phyloP scores from a whole-genome alignment of 75 land plant genomes.

The Cupressus sempervirens region DNA sequence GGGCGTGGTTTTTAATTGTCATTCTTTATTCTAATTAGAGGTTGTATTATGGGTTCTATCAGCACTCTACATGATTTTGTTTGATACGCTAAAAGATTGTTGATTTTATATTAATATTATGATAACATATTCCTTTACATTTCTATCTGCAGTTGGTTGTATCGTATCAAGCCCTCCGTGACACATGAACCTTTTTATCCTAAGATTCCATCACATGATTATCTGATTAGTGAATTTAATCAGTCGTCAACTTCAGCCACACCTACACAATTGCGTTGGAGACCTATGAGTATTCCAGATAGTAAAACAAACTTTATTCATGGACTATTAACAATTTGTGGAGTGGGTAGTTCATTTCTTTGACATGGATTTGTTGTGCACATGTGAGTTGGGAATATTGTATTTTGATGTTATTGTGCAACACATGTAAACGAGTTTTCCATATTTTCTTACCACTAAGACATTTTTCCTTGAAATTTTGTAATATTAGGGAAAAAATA shows the following conservation, averaged over 20 bases:
- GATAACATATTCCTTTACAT: not conserved
- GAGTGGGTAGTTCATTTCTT: too few species aligned
- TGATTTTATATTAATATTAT: not conserved
- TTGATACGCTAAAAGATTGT: not conserved
- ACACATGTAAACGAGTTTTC: not conserved
- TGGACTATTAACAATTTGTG: too few species aligned
- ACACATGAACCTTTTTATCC: constrained; percentile 89
- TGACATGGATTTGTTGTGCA: too few species aligned
- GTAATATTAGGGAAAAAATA: not conserved
- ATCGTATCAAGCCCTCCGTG: constrained; percentile 95
- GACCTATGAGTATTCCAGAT: too few species aligned
- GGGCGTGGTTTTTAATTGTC: too few species aligned
- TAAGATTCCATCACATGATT: constrained; percentile 45
- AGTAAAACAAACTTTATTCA: too few species aligned
- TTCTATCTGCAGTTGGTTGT: constrained; percentile 73
- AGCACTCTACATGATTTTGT: not conserved
- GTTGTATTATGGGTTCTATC: not conserved
- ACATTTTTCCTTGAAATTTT: not conserved
- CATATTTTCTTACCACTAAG: not conserved
- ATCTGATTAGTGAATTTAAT: constrained; percentile 65
- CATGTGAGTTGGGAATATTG: too few species aligned
- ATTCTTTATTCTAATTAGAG: not conserved
- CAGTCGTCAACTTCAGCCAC: too few species aligned
- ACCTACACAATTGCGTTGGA: too few species aligned
- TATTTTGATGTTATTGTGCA: constrained; percentile 2